Conservation (phyloP, 352 stramenopile genomes). For the Globisporangium barbulae region DNA sequence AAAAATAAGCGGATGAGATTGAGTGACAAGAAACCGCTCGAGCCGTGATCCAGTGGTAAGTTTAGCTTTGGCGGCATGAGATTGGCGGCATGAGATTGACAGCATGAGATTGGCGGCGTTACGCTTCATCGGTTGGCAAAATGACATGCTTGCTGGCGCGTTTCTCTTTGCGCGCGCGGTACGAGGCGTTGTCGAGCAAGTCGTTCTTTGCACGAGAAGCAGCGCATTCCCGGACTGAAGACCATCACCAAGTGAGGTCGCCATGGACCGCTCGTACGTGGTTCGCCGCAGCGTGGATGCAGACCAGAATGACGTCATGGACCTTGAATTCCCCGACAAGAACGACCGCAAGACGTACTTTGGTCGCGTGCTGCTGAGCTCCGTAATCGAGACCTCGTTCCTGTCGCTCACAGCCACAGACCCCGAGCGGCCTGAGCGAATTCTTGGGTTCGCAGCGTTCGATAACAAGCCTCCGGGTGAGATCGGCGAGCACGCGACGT, state of each 20-base stretch:
- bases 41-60: not conserved
- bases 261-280: slow-evolving; percentile 34
- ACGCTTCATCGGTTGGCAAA: not conserved
- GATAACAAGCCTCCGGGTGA: slow-evolving; percentile 50
- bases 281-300: slow-evolving; percentile 59
- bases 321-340: slow-evolving; percentile 60
- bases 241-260: not conserved
- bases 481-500: slow-evolving; percentile 31
- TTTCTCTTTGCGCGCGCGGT: not conserved
- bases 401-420: slow-evolving; percentile 66
- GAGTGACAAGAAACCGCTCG: not conserved
- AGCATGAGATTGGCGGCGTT: not conserved
- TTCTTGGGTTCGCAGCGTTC: slow-evolving; percentile 65
- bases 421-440: slow-evolving; percentile 35
- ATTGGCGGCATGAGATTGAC: not conserved
- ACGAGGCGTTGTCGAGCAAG: not conserved
- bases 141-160: not conserved
- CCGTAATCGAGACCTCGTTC: slow-evolving; percentile 72
- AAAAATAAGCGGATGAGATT: not conserved
- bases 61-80: not conserved
- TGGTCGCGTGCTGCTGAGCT: slow-evolving; percentile 42
- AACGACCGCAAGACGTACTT: slow-evolving; percentile 63
- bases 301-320: slow-evolving; percentile 54
- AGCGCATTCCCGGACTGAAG: not conserved
- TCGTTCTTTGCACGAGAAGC: not conserved